These are phyloP conservation scores for Rhodotorula paludigena DNA, from an alignment of 768 basidiomycete species.

Conservation along the genomic window DNA sequence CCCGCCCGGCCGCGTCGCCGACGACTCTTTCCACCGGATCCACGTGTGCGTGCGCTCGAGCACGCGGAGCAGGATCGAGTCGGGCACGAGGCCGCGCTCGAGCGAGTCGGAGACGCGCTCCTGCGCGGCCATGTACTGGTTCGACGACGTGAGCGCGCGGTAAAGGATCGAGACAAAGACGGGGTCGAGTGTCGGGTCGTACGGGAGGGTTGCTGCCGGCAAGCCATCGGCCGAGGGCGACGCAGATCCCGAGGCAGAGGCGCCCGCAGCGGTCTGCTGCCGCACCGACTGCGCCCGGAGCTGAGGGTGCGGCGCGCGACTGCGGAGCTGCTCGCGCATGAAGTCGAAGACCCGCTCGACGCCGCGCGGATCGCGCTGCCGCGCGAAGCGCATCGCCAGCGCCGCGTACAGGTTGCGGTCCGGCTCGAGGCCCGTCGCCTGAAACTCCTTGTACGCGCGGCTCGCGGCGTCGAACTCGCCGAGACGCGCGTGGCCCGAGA, in stretches of 20 bases:
- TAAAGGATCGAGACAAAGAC: constrained; percentile 32
- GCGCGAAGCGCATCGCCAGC: constrained; percentile 20
- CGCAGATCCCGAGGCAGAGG: background rate
- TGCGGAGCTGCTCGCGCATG: background rate
- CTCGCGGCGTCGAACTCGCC: constrained; percentile 57
- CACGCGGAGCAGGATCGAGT: background rate
- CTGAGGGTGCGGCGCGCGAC: constrained; percentile 4
- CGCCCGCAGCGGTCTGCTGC: background rate
- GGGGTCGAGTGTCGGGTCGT: constrained; percentile 32
- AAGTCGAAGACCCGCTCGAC: constrained; percentile 18
- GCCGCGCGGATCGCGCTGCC: constrained; percentile 11
- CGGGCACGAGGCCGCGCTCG: constrained; percentile 6
- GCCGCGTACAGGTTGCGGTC: constrained; percentile 49
- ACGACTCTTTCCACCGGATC: constrained; percentile 3
- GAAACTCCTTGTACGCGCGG: constrained; percentile 60
- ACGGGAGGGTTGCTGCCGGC: constrained; percentile 2
- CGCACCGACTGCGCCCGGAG: constrained; percentile 6
- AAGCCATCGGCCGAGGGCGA: background rate
- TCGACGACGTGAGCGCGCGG: constrained; percentile 15
- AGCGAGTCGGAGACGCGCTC: constrained; percentile 9
- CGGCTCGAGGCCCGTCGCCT: constrained; percentile 59
- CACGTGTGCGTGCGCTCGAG: constrained; percentile 2
- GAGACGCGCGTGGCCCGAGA: constrained; percentile 64
- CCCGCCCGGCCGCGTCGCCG: background rate
- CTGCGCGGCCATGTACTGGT: constrained; percentile 3